These are phyloP conservation scores for Penicillium palitans DNA, from an alignment of 2,329 filamentous ascomycete species.

Conservation along the genomic window DNA sequence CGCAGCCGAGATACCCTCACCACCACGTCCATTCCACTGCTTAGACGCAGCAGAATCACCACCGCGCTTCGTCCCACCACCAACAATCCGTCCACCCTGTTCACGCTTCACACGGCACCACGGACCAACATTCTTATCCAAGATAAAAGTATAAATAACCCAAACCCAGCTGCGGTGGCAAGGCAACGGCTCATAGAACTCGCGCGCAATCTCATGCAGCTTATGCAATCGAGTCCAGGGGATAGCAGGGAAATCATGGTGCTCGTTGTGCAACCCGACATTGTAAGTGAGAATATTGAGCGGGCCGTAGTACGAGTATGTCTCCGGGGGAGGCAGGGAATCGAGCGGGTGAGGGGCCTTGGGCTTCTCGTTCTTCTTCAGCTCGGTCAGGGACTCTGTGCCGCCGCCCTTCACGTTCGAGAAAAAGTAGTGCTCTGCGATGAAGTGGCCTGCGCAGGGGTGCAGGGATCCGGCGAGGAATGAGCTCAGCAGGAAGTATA, in stretches of 20 bases:
- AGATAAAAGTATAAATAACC: slow-evolving; percentile 94
- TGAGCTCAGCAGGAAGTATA: slow-evolving; percentile 83
- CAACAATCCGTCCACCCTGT: slow-evolving; percentile 68
- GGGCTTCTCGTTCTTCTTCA: slow-evolving; percentile 34
- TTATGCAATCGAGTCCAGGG: slow-evolving; percentile 85
- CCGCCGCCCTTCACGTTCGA: slow-evolving; percentile 39
- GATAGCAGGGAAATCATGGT: slow-evolving; percentile 96
- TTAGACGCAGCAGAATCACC: slow-evolving; percentile 5
- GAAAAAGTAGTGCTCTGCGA: slow-evolving; percentile 91
- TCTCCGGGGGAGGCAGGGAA: slow-evolving; percentile 76
- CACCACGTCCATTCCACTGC: slow-evolving; percentile 36
- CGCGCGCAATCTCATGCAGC: slow-evolving; percentile 75
- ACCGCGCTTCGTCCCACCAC: slow-evolving; percentile 32
- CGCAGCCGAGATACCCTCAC: slow-evolving; percentile 44
- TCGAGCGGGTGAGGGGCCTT: slow-evolving; percentile 55
- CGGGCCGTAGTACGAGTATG: slow-evolving; percentile 93
- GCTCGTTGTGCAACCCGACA: slow-evolving; percentile 96
- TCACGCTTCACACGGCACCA: slow-evolving; percentile 92
- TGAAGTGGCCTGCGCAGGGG: slow-evolving; percentile 95
- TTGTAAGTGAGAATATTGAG: slow-evolving; percentile 95
- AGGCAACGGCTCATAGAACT: slow-evolving; percentile 89
- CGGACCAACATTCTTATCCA: slow-evolving; percentile 84
- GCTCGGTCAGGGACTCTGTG: slow-evolving; percentile 56
- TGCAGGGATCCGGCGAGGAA: slow-evolving; percentile 94
- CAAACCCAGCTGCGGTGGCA: slow-evolving; percentile 86